Percentiles rank a stretch among this genome's conserved stretches.
Evolutionary conservation across 2,329 filamentous ascomycete genomes (phyloP).

Genomic region (Clarireedia hainanense): DNA sequence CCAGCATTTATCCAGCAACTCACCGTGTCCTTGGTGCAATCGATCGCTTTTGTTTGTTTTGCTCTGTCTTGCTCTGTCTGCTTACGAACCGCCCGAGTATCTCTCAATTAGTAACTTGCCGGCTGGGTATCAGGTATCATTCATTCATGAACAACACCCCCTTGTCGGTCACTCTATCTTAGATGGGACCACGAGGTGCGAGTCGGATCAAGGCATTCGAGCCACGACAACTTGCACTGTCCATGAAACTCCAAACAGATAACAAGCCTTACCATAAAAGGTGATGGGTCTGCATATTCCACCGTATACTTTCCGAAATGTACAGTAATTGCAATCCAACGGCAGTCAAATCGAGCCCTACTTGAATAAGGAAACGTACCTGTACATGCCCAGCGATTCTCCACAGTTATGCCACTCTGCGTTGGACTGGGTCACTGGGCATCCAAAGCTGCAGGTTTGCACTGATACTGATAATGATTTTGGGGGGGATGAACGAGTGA

Average conservation of each 20-base stretch:
- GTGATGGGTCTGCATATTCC: neutral
- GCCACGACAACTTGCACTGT: conserved; percentile 25
- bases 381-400: too few relatives aligned
- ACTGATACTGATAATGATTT: neutral
- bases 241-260: neutral
- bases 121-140: neutral
- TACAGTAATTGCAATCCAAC: neutral
- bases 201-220: conserved; percentile 23
- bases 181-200: conserved; percentile 18
- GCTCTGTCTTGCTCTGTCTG: neutral
- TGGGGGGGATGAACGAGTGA: too few relatives aligned
- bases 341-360: too few relatives aligned
- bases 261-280: neutral
- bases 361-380: too few relatives aligned
- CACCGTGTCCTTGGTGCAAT: too few relatives aligned
- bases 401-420: too few relatives aligned
- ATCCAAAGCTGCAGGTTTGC: neutral
- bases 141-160: conserved; percentile 2
- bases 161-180: conserved; percentile 13
- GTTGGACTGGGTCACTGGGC: too few relatives aligned
- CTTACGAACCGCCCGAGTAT: neutral
- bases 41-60: too few relatives aligned
- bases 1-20: too few relatives aligned
- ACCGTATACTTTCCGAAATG: neutral
- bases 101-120: neutral